Conservation (phyloP, 2,329 filamentous ascomycete species). For the Monosporascus sp. region DNA sequence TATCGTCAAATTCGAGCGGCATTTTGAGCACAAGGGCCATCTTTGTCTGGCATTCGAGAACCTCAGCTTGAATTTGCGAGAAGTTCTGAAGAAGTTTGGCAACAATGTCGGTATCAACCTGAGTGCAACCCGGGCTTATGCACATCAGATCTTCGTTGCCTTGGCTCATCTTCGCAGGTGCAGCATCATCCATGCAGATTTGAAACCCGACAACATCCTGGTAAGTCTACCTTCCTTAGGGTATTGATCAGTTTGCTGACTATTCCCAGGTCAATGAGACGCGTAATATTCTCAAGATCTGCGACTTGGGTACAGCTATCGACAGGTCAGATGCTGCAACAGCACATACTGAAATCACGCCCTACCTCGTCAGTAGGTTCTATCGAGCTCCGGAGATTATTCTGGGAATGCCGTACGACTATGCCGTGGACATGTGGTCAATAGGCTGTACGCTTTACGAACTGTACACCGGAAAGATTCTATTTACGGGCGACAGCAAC, state of each 20-base stretch:
- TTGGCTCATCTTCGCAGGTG: slow-evolving; percentile 84
- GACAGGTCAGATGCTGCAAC: slow-evolving; percentile 72
- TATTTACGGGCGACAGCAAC: slow-evolving; percentile 92
- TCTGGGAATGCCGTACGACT: slow-evolving; percentile 91
- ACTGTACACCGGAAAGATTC: slow-evolving; percentile 93
- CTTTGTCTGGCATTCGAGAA: slow-evolving; percentile 97
- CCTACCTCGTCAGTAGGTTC: slow-evolving; percentile 93
- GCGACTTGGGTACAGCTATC: slow-evolving; percentile 93
- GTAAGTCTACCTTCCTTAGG: slow-evolving; percentile 37
- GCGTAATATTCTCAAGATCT: slow-evolving; percentile 84
- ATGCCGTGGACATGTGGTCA: slow-evolving; percentile 94
- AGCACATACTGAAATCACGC: slow-evolving; percentile 77
- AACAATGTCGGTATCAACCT: slow-evolving; percentile 91
- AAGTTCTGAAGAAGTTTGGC: slow-evolving; percentile 92
- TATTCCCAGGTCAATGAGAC: slow-evolving; percentile 63
- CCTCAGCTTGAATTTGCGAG: slow-evolving; percentile 84
- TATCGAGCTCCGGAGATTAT: slow-evolving; percentile 97
- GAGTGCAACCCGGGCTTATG: slow-evolving; percentile 79
- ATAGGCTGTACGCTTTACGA: slow-evolving; percentile 97
- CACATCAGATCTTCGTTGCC: slow-evolving; percentile 89
- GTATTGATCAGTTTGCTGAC: slow-evolving; percentile 20
- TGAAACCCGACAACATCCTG: slow-evolving; percentile 97
- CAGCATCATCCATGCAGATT: slow-evolving; percentile 89
- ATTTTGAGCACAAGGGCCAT: slow-evolving; percentile 92
- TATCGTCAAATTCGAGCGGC: slow-evolving; percentile 78